Base-by-base conservation (phyloP, 2,329 filamentous ascomycete genomes). In the Colletotrichum nymphaeae region DNA sequence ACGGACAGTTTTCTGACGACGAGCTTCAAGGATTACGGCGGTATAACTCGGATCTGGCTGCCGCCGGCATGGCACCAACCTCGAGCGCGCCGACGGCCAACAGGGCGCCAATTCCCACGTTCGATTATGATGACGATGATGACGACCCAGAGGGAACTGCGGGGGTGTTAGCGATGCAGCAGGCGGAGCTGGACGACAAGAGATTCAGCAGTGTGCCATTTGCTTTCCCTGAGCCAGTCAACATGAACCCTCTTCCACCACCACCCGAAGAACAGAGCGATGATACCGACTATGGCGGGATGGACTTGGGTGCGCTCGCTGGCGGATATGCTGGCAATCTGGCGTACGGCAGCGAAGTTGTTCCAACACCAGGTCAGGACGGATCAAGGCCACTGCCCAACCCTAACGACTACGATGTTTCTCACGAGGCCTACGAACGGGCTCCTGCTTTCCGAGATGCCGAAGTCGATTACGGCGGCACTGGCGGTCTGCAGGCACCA, bases 81-180 rank as follows among this genome's bases (percentile, higher is more conserved):
- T 86, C 84, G 4, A 84, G 81, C 73, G 82, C 84, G 4, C 85
- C 85, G 11, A 84, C 81, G 4, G 69, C 84, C 14, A 82, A 81
- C 72, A 81, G 82, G 63, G 83, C 81, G n/a, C 81, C 81, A n/a
- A 78, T 81, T 1, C 79, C 81, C 4, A 78, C 81, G 2, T 82
- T 83, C 75, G 76, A 81, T 62, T 83, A 85, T 74, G 83, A 87
- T 46, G 88, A 88, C 14, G 93, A 96, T 67, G 95, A 97, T 63
- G 97, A 95, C 79, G 96, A 98, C 79, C 91, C 93, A 0, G 96
- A 98, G 81, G 96, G 93, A 24, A 92, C 93, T 52, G 94, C 94
- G 73, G 96, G 97, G 19, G 85, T 97, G 64, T 90, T 94, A 79
- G 95, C 95, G 76, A 91, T 98, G 88, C 91, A 92, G 72, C 91